phyloP scores from a whole-genome alignment of 192 early-diverging fungal genomes.

The Entophlyctis luteolus region DNA sequence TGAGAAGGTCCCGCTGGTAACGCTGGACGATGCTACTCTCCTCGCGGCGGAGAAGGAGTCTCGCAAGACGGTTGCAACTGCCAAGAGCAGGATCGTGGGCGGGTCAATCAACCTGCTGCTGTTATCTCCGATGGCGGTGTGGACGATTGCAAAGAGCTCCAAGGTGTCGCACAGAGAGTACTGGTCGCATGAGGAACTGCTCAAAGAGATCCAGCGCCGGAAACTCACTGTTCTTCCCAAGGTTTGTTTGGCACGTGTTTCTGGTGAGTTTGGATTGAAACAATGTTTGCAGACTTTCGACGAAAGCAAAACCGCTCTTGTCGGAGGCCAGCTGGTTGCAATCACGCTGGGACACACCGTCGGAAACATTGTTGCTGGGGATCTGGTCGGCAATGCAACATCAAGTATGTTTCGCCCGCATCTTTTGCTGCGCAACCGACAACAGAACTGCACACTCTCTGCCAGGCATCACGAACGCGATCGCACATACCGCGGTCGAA shows the following conservation, averaged over 20 bases:
- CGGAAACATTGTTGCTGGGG: not conserved
- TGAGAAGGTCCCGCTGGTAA: slow-evolving; percentile 8
- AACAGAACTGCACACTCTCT: not conserved
- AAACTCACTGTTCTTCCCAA: slow-evolving; percentile 4
- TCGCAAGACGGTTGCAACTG: not conserved
- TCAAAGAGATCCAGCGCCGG: slow-evolving; percentile 2
- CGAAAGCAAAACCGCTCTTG: slow-evolving; percentile 1
- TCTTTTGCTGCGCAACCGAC: not conserved
- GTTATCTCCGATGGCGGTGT: slow-evolving; percentile 10
- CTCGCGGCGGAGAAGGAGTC: slow-evolving; percentile 3
- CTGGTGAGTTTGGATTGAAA: not conserved
- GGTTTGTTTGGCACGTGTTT: not conserved
- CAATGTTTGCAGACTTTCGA: not conserved
- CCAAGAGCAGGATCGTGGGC: not conserved
- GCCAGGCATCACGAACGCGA: not conserved
- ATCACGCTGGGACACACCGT: slow-evolving; percentile 1
- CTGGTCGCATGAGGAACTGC: slow-evolving; percentile 8
- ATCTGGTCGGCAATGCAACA: not conserved
- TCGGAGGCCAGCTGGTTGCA: slow-evolving; percentile 5
- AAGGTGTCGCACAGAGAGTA: not conserved
- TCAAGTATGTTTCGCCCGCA: not conserved
- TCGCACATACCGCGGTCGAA: not conserved
- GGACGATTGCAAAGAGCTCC: slow-evolving; percentile 3
- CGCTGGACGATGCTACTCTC: slow-evolving; percentile 12
- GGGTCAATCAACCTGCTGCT: not conserved